These are phyloP conservation scores for Macroventuria anomochaeta DNA, from an alignment of 2,329 filamentous ascomycete species.

Conservation along the genomic window DNA sequence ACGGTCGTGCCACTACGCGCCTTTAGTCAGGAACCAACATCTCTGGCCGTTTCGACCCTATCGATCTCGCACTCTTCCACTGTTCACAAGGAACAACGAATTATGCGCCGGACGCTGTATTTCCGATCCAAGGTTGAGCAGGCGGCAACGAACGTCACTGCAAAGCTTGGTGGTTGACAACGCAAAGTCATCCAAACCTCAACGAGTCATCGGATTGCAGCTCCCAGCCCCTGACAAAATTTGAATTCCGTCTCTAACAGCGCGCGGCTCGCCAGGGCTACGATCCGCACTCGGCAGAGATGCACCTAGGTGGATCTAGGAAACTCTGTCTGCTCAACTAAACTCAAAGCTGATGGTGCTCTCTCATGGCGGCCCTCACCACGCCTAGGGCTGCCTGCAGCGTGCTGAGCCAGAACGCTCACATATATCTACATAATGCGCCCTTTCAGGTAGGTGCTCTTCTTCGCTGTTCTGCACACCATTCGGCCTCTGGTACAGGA, in stretches of 20 bases:
- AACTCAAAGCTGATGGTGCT: slow-evolving; percentile 22
- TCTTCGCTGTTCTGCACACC: slow-evolving; percentile 25
- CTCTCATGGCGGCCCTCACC: slow-evolving; percentile 17
- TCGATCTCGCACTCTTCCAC: slow-evolving; percentile 19
- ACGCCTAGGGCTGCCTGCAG: slow-evolving; percentile 26
- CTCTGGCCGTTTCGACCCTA: slow-evolving; percentile 20
- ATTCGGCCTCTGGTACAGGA: slow-evolving; percentile 42
- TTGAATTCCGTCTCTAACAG: slow-evolving; percentile 21
- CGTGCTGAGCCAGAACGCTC: slow-evolving; percentile 19
- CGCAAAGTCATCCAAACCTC: neutral
- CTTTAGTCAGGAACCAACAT: slow-evolving; percentile 24
- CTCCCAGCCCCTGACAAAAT: slow-evolving; percentile 29
- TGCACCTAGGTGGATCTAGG: slow-evolving; percentile 24
- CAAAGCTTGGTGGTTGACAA: neutral
- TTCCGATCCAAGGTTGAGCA: slow-evolving; percentile 10
- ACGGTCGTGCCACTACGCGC: slow-evolving; percentile 30
- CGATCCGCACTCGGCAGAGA: slow-evolving; percentile 23
- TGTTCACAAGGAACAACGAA: slow-evolving; percentile 17
- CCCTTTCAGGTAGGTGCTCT: slow-evolving; percentile 14
- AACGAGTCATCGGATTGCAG: slow-evolving; percentile 9
- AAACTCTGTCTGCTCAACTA: slow-evolving; percentile 20
- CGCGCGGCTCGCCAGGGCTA: slow-evolving; percentile 31
- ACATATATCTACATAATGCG: slow-evolving; percentile 30
- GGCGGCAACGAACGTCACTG: neutral
- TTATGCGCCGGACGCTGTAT: slow-evolving; percentile 2